Conservation (phyloP, 1,139 yeast species). For the Hyphopichia fennica region DNA sequence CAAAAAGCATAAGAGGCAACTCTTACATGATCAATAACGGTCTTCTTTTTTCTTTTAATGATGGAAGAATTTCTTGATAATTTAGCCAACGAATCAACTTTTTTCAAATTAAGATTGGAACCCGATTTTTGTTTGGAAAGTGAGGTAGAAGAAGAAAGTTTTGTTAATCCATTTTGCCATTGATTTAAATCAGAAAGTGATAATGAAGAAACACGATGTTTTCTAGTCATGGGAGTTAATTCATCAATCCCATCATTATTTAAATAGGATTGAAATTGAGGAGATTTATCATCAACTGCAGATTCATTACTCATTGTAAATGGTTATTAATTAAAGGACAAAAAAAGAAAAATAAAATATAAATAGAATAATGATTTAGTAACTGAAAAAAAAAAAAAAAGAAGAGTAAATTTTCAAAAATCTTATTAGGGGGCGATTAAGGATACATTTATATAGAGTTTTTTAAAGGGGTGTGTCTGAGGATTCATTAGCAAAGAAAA, state of each 20-base stretch:
- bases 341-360: too few relatives aligned
- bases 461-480: too few relatives aligned
- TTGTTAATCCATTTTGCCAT: slow-evolving; percentile 55
- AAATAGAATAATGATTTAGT: too few relatives aligned
- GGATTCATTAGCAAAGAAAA: too few relatives aligned
- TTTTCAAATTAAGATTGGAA: slow-evolving; percentile 40
- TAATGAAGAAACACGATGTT: slow-evolving; percentile 66
- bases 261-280: slow-evolving; percentile 51
- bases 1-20: slow-evolving; percentile 85
- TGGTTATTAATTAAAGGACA: too few relatives aligned
- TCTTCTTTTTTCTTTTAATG: slow-evolving; percentile 49
- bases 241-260: slow-evolving; percentile 73
- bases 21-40: slow-evolving; percentile 62
- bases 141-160: slow-evolving; percentile 42
- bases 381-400: too few relatives aligned
- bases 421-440: too few relatives aligned
- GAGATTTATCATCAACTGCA: slow-evolving; percentile 13
- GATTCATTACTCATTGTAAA: neutral
- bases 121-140: slow-evolving; percentile 39
- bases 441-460: too few relatives aligned
- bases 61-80: slow-evolving; percentile 54
- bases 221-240: slow-evolving; percentile 58
- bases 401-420: too few relatives aligned
- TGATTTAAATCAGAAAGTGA: slow-evolving; percentile 69
- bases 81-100: slow-evolving; percentile 50